phyloP scores from a whole-genome alignment of 225 moss, liverwort and hornwort genomes.

The Polytrichum commune region DNA sequence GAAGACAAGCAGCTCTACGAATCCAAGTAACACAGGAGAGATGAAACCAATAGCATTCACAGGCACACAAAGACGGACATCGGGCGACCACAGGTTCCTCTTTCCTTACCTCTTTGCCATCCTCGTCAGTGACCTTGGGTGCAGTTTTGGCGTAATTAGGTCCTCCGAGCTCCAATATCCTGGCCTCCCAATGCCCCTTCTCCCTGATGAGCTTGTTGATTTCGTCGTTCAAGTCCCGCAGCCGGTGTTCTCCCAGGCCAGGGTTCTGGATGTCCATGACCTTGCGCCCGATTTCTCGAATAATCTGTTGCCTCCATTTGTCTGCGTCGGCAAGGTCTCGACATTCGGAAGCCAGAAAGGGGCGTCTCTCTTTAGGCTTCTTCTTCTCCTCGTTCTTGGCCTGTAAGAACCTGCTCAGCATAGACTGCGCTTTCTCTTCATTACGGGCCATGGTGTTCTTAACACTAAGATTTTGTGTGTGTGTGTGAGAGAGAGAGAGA shows the following conservation, averaged over 20 bases:
- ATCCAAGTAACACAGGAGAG: too few relatives aligned
- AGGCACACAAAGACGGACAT: too few relatives aligned
- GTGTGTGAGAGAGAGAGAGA: too few relatives aligned
- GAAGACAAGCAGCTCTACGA: too few relatives aligned
- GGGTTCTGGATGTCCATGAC: conserved; percentile 99
- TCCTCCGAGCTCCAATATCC: conserved; percentile 96
- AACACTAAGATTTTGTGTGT: too few relatives aligned
- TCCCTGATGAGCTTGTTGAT: conserved; percentile 95
- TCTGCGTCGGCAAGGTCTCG: conserved; percentile 97
- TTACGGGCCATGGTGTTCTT: conserved; percentile 72
- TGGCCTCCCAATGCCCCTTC: conserved; percentile 95
- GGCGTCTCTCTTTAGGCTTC: conserved; percentile 94
- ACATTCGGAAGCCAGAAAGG: conserved; percentile 91
- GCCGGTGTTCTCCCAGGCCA: conserved; percentile 90
- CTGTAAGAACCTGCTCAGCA: conserved; percentile 88
- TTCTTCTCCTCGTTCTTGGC: conserved; percentile 99
- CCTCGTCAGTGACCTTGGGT: conserved; percentile 79
- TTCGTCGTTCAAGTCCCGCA: conserved; percentile 95
- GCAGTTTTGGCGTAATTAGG: conserved; percentile 91
- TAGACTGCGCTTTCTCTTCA: conserved; percentile 99
- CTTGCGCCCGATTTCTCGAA: conserved; percentile 95
- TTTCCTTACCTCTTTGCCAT: conserved; percentile 65
- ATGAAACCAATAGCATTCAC: too few relatives aligned
- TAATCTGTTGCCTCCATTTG: conserved; percentile 97
- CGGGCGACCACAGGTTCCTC: too few relatives aligned